Base-by-base conservation (phyloP, 2,329 filamentous ascomycete species). In the Colletotrichum sublineola region DNA sequence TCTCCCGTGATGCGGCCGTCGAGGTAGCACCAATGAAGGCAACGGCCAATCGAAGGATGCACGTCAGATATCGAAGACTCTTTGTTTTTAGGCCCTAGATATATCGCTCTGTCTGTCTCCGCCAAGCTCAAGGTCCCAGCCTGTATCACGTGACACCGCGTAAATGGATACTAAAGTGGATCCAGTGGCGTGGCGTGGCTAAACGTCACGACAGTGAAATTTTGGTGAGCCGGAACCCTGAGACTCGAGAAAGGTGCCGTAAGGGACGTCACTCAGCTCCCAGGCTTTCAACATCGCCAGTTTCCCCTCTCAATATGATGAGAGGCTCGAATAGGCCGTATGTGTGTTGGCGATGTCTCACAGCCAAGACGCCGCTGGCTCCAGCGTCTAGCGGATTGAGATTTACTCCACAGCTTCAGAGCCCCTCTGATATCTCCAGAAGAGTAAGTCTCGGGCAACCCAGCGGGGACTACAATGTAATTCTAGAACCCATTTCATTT, bases 341-440 rank as follows among this genome's bases (percentile, higher is more conserved):
- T 66, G 74, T 81, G 38, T 82, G 81, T 69, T 78, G 79, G 77
- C 78, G 75, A 68, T 84, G 80, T 66, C 68, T 81, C 44, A 66
- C 75, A 3, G 75, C 53, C n/a, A 65, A 44, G n/a, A 18, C 60
- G 5, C 20, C 67, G 9, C 20, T 56, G 29, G 5, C 53, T 36
- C 12, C 46, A n/a, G 60, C 38, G 36, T 40, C 42, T 48, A 11
- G 55, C 60, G 29, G 71, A 63, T 52, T 64, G 67, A 31, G 69
- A 55, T 67, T 58, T n/a, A 31, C 55, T 36, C 60, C 44, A 66
- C 61, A 29, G 66, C 53, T 58, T 40, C 71, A 57, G 67, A 46
- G 31, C 46, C 38, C 44, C 31, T 48, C 60, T 38, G 31, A 52
- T 15, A n/a, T 38, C 31, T 53, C 63, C 36, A 63, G n/a, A 65